Conservation (phyloP, 164 flowering plant genomes). For the Magnolia officinalis region DNA sequence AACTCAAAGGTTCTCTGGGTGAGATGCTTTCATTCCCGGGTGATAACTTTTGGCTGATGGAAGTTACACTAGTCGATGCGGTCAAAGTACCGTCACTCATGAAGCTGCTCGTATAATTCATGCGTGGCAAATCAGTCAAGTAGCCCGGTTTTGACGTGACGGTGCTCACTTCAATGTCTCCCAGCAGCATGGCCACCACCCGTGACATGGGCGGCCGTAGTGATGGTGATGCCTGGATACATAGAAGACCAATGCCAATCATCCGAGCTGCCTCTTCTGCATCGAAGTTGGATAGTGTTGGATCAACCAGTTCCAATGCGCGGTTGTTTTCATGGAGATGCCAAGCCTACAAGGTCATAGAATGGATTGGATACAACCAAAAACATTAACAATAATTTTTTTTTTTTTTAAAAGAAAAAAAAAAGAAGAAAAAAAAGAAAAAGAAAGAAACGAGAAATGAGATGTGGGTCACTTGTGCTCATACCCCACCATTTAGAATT, state of each 20-base stretch:
- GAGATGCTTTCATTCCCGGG: constrained; percentile 16
- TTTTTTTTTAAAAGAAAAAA: too few relatives aligned
- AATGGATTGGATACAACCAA: neutral
- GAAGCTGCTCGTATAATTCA: constrained; percentile 13
- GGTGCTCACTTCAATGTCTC: too few relatives aligned
- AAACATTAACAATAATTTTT: too few relatives aligned
- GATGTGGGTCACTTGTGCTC: too few relatives aligned
- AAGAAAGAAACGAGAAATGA: too few relatives aligned
- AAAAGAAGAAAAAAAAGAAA: too few relatives aligned
- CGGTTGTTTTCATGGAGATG: too few relatives aligned
- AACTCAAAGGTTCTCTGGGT: constrained; percentile 5
- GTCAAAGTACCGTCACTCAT: constrained; percentile 10
- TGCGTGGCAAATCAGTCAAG: neutral
- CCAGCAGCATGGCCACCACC: constrained; percentile 7
- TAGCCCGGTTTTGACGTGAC: too few relatives aligned
- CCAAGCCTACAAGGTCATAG: constrained; percentile 30
- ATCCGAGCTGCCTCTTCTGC: constrained; percentile 37
- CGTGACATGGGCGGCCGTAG: constrained; percentile 63
- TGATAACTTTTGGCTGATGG: constrained; percentile 3
- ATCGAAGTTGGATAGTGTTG: too few relatives aligned
- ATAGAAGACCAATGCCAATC: constrained; percentile 45
- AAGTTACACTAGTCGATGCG: neutral
- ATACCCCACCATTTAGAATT: too few relatives aligned
- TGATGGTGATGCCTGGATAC: constrained; percentile 62
- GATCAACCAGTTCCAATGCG: too few relatives aligned